Evolutionary conservation across 169 alveolate species (phyloP), one percentile per base, ranked within the genome.

Genomic region (Plasmodium coatneyi): DNA sequence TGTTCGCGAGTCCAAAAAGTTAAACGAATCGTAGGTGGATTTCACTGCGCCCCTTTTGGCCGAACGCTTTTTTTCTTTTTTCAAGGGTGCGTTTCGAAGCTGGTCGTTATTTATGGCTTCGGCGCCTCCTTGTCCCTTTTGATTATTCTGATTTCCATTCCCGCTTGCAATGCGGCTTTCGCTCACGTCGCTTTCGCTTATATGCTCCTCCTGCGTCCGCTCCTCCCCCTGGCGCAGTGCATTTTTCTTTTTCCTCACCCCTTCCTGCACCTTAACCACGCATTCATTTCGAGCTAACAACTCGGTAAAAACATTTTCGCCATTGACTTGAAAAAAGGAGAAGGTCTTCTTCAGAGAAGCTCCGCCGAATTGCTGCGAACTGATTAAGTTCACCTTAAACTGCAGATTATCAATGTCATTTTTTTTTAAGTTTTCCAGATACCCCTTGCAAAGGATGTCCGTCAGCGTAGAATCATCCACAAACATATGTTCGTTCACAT

Each of bases 311-410:
- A 36, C 46, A 49, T 87, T 60, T 32, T 12, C 32, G 0, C 87
- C 71, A 39, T 46, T 87, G 30, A 80, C 54, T 19, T 80, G 52
- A 32, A 87, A 87, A 72, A 87, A 60, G 30, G 81, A 43, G 56
- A 79, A 89, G 1, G 90, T 79, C 32, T 89, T 80, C 66, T 89
- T 89, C 7, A 89, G 71, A 49, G 94, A 78, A 1, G 66, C 32
- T 5, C 94, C 94, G 19, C 82, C 94, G 81, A 89, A 89, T 46
- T 79, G 71, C 56, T 89, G 94, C 12, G 94, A 89, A 66, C 66
- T 89, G 71, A 89, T 12, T 30, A 89, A 79, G 14, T 89, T 89
- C 30, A 80, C 81, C 81, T 89, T 89, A 89, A 79, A 79, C 52
- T 79, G 81, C 36, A 89, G 49, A 41, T 54, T 89, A 28, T 89